Conservation (phyloP, 768 basidiomycete species). For the Lactarius evosmus region DNA sequence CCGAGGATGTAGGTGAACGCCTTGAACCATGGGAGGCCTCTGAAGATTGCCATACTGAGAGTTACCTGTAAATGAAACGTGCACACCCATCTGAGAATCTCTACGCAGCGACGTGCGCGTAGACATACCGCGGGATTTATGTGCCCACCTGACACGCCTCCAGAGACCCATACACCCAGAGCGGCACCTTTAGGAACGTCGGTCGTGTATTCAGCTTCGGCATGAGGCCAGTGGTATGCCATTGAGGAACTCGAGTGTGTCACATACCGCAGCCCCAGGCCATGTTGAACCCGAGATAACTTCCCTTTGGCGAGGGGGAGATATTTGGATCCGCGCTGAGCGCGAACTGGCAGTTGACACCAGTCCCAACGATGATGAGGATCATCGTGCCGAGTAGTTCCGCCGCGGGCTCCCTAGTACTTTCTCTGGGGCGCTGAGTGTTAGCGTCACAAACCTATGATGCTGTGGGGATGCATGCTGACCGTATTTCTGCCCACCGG, state of each 20-base stretch:
- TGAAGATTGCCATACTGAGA: slow-evolving; percentile 60
- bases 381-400: slow-evolving; percentile 33
- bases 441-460: background rate
- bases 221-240: background rate
- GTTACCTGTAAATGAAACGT: slow-evolving; percentile 49
- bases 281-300: slow-evolving; percentile 28
- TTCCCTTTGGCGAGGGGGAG: slow-evolving; percentile 29
- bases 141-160: slow-evolving; percentile 70
- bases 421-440: background rate
- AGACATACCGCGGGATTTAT: slow-evolving; percentile 37
- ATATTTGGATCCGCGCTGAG: slow-evolving; percentile 26
- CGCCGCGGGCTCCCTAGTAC: slow-evolving; percentile 30
- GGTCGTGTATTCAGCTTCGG: background rate
- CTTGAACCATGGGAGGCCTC: slow-evolving; percentile 77
- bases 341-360: slow-evolving; percentile 32
- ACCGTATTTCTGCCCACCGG: slow-evolving; percentile 28
- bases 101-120: background rate
- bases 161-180: slow-evolving; percentile 66
- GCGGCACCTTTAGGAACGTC: slow-evolving; percentile 42
- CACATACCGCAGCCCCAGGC: slow-evolving; percentile 30
- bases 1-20: slow-evolving; percentile 66
- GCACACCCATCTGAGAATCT: background rate
- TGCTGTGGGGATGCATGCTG: background rate
- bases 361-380: slow-evolving; percentile 29
- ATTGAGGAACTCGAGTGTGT: background rate